Evolutionary conservation across 140 eudicot species (phyloP), one percentile per base, ranked within the genome.

Genomic region (Ambrosia hybrid): DNA sequence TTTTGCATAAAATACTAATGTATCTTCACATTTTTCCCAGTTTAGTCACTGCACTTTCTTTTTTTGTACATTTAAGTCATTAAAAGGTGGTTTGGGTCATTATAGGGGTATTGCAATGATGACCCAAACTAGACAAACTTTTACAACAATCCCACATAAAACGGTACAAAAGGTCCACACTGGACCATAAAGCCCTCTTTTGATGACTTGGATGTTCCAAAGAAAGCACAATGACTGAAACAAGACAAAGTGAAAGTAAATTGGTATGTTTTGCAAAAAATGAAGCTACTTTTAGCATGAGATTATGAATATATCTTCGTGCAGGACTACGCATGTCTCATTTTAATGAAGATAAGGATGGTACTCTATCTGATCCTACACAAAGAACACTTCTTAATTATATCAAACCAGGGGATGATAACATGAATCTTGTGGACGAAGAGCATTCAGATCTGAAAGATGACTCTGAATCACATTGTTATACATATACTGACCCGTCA

Each of bases 301-400:
- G 69, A 68, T 13, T 13, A 13, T 48, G 62, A 46, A 21, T 21
- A 7, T 51, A 57, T 62, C 60, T 68, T 74, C 7, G 70, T 53
- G n/a, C 83, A 93, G 98, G 98, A 52, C 76, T 93, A 56, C 96
- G 96, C 26, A 81, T 93, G 82, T 90, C 97, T 75, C 96, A 93
- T 62, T 86, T 93, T 68, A 75, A 66, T 71, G 94, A 87, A 70
- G 94, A 89, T 51, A 80, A 77, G 39, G 79, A 57, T 75, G 86
- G 81, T 4, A 75, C 30, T 57, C 77, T 55, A 57, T 56, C 79
- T 51, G 98, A 89, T 73, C 98, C 95, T 15, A 80, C 86, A 15
- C 97, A 93, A 71, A 90, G 75, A 76, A 90, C 97, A 9, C 92
- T 93, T 26, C 61, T 82, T 48, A 83, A 83, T 82, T 93, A 86